Evolutionary conservation across 768 basidiomycete genomes (phyloP), one percentile per base, ranked within the genome.

Genomic region (Crassisporium funariophilum): DNA sequence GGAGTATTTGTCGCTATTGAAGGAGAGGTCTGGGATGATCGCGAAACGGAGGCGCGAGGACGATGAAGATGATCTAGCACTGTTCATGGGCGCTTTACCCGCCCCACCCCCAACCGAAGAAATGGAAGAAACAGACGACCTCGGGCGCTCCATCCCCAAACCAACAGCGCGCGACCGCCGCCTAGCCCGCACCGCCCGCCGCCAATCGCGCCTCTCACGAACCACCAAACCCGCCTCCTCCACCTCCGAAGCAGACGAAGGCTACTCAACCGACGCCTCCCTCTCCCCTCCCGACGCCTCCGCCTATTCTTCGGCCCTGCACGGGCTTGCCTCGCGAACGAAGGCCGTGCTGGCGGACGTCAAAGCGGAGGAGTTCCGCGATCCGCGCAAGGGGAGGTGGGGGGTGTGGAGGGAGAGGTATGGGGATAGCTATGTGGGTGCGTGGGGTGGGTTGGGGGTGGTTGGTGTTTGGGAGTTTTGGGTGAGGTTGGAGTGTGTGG

Each of bases 401-500:
- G 75, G 39, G 63, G 74, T 62, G 54, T 98, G 95, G 95, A 74
- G 92, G 43, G 74, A 79, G 50, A 76, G 74, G 51, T 92, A 86
- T 55, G 73, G 73, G 4, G 94, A 98, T 52, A 91, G 79, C 49
- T 98, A 95, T 67, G 70, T 77, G 2, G 84, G 88, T 29, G 95
- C 95, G 4, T 98, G 90, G 92, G 94, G 94, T 37, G 90, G 93
- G 4, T 71, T 95, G 44, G 91, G 86, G 0, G 76, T 93, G 34
- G 83, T 95, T 1, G 84, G 84, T 40, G 89, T 90, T 38, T 95
- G 93, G 92, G 93, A 94, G 65, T 95, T 94, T 63, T 95, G 91
- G 91, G 82, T 82, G n/a, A 74, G 92, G 45, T 70, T 92, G 47
- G 94, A 98, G 68, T 76, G 85, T 52, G 68, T 91, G 9, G 88